These are phyloP conservation scores for Penicillium bialowiezense DNA, from an alignment of 495 filamentous ascomycete species.

Conservation along the genomic window DNA sequence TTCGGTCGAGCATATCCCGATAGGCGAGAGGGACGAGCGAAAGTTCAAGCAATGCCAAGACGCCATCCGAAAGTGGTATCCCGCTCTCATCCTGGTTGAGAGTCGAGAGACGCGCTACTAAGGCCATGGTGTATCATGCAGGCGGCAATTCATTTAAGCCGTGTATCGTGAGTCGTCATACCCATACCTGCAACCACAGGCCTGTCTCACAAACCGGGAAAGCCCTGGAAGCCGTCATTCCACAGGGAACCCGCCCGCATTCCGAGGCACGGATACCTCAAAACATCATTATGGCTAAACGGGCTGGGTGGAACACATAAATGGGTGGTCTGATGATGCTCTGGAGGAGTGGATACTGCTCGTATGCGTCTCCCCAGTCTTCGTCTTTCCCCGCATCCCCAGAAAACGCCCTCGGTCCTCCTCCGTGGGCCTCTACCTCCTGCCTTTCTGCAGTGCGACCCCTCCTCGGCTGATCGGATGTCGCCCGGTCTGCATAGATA, in stretches of 20 bases:
- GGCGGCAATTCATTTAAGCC: too few species aligned
- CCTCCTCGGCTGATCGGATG: slow-evolving; percentile 24
- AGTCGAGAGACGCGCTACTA: too few species aligned
- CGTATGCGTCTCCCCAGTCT: not conserved
- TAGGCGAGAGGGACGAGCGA: not conserved
- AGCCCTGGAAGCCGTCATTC: too few species aligned
- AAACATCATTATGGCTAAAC: not conserved
- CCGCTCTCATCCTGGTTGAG: not conserved
- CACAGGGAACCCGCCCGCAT: too few species aligned
- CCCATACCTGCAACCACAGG: too few species aligned
- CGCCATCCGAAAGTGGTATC: not conserved
- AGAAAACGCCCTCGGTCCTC: slow-evolving; percentile 24
- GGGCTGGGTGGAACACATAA: not conserved
- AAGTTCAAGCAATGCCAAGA: slow-evolving; percentile 1
- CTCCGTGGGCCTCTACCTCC: slow-evolving; percentile 19
- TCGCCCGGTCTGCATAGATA: slow-evolving; percentile 13
- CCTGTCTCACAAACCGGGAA: too few species aligned
- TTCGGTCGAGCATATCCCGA: not conserved
- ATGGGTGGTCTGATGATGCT: not conserved
- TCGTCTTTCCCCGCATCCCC: slow-evolving; percentile 4
- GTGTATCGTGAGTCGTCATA: too few species aligned
- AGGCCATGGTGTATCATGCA: too few species aligned
- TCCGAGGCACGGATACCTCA: too few species aligned
- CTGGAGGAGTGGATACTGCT: not conserved
- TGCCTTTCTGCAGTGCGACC: slow-evolving; percentile 7